Percentiles rank a stretch among this genome's conserved stretches.
phyloP scores from a whole-genome alignment of 805 yeast genomes.

The Kodamaea hsintzibuensis region DNA sequence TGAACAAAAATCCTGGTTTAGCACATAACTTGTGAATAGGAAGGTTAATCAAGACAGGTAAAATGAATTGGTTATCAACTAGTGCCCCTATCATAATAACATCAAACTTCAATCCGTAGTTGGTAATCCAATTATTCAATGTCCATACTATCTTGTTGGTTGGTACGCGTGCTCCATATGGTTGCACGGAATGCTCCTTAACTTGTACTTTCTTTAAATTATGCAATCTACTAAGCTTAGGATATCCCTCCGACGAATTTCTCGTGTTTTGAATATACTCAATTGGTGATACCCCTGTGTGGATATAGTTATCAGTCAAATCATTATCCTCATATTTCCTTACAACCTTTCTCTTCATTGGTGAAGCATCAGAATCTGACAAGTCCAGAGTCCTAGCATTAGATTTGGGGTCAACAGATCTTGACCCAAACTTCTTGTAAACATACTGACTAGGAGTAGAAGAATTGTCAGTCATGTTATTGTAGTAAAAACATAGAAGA shows the following conservation, averaged over 20 bases:
- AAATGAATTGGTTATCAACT: slow-evolving; percentile 68
- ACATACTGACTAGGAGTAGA: slow-evolving; percentile 9
- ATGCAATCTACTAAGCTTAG: slow-evolving; percentile 71
- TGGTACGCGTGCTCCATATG: slow-evolving; percentile 64
- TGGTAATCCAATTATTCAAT: slow-evolving; percentile 60
- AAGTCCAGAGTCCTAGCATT: not conserved
- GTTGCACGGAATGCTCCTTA: slow-evolving; percentile 51
- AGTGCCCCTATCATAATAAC: slow-evolving; percentile 91
- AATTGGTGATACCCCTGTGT: slow-evolving; percentile 62
- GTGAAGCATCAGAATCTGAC: not conserved
- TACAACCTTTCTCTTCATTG: not conserved
- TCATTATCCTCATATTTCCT: slow-evolving; percentile 54
- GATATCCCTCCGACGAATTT: slow-evolving; percentile 80
- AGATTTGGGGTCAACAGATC: slow-evolving; percentile 1
- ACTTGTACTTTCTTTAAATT: slow-evolving; percentile 64
- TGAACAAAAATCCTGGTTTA: slow-evolving; percentile 80
- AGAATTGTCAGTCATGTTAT: not conserved
- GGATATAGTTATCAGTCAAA: slow-evolving; percentile 68
- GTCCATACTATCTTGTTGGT: slow-evolving; percentile 56
- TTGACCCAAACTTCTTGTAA: slow-evolving; percentile 20
- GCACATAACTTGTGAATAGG: slow-evolving; percentile 76
- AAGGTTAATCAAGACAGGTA: slow-evolving; percentile 59
- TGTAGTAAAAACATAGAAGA: too few species aligned
- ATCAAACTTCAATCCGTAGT: slow-evolving; percentile 68
- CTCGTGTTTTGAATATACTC: slow-evolving; percentile 62